Percentiles rank a stretch among this genome's conserved stretches.
Conservation (phyloP, 208 protist species). For the Borovskyia barvae region DNA sequence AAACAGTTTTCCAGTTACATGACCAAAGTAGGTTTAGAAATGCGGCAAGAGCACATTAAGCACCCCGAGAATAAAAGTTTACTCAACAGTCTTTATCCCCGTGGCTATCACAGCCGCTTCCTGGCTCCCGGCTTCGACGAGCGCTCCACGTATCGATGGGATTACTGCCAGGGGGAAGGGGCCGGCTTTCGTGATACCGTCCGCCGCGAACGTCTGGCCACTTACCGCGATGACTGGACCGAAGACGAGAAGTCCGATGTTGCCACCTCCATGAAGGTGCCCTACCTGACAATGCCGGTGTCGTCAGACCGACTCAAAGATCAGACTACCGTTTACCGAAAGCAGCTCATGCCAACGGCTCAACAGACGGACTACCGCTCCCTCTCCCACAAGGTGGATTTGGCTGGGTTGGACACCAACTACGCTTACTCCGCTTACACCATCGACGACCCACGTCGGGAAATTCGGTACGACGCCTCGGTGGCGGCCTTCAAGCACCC, state of each 20-base stretch:
- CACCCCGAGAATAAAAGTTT: conserved; percentile 9
- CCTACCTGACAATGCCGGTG: conserved; percentile 68
- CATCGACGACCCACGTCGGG: conserved; percentile 54
- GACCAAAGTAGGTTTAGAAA: conserved; percentile 37
- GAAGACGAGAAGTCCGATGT: conserved; percentile 64
- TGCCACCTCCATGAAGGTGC: conserved; percentile 52
- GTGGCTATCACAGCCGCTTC: conserved; percentile 28
- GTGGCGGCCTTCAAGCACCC: conserved; percentile 48
- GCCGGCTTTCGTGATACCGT: conserved; percentile 19
- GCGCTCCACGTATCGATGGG: conserved; percentile 73
- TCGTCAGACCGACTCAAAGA: conserved; percentile 38
- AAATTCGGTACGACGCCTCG: conserved; percentile 42
- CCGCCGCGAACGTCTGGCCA: conserved; percentile 30
- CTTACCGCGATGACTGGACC: conserved; percentile 68
- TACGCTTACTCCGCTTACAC: conserved; percentile 79
- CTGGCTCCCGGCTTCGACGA: conserved; percentile 47
- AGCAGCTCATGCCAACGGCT: conserved; percentile 45
- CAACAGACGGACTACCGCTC: conserved; percentile 38
- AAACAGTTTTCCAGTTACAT: conserved; percentile 54
- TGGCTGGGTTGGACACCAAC: conserved; percentile 46
- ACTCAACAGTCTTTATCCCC: conserved; percentile 1
- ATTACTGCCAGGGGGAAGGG: conserved; percentile 57
- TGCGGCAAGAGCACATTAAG: conserved; percentile 25
- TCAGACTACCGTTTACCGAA: conserved; percentile 61
- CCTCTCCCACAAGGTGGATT: conserved; percentile 57